Percentiles rank a stretch among this genome's conserved stretches.
These are phyloP conservation scores for Quercus wislizeni DNA, from an alignment of 306 rosid genomes.

Conservation along the genomic window DNA sequence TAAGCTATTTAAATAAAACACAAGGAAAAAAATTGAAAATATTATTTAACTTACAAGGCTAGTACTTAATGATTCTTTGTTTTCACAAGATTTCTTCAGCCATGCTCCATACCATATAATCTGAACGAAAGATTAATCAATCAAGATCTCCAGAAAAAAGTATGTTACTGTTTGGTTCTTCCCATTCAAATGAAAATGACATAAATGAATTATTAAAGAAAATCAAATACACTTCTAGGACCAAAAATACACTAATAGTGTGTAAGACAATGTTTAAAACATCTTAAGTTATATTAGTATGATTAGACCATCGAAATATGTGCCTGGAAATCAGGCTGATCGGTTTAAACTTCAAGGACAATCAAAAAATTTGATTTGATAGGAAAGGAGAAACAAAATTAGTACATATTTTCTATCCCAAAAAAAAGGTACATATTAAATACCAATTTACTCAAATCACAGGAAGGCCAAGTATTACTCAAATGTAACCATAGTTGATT, in stretches of 20 bases:
- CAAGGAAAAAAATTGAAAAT: not conserved
- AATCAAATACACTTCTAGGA: too few species aligned
- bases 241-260: too few species aligned
- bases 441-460: not conserved
- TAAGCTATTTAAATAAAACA: conserved; percentile 3
- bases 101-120: conserved; percentile 91
- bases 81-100: conserved; percentile 52
- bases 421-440: too few species aligned
- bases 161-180: not conserved
- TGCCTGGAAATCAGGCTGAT: not conserved
- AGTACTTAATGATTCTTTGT: conserved; percentile 47
- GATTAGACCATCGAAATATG: too few species aligned
- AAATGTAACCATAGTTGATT: not conserved
- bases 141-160: not conserved
- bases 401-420: too few species aligned
- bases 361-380: too few species aligned
- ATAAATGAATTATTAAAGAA: too few species aligned
- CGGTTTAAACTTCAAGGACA: too few species aligned
- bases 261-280: too few species aligned
- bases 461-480: not conserved
- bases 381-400: too few species aligned
- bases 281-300: too few species aligned
- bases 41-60: conserved; percentile 53
- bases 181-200: not conserved
- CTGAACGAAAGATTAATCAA: conserved; percentile 36